Evolutionary conservation across 73 alveolate species (phyloP), one percentile per base, ranked within the genome.

Genomic region (Paramecium biaurelia): DNA sequence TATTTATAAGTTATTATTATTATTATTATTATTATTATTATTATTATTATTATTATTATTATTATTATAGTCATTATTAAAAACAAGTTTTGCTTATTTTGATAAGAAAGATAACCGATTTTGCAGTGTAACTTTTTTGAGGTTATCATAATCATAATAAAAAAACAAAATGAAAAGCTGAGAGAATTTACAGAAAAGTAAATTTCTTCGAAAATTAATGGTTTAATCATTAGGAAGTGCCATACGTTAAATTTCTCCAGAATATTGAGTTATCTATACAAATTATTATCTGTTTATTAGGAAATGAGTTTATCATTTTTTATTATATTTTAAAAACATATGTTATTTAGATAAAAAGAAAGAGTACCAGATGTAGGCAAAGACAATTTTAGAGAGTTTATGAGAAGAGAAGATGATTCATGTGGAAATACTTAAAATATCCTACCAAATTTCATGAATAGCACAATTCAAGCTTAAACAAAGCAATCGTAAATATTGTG

Each of bases 261-360:
- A 53, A 53, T 18, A n/a, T 53, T 53, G 34, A n/a, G 18, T 18
- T 53, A n/a, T 53, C 15, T 2, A 32, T 32, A 32, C 1, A 0
- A 38, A 38, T 0, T 38, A 38, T 38, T 53, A 11, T 18, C 32
- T 53, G 14, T 5, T 2, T 18, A 53, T 18, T 2, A 15, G 14
- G 30, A 15, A 53, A 53, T 18, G 12, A 53, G 30, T 47, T 53
- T 18, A 53, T 53, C 12, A 18, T 53, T n/a, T n/a, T 53, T 53
- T 53, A 53, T 14, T 53, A 53, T 53, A n/a, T 53, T 53, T 53
- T 4, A 45, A 45, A 53, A 18, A 53, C 14, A 47, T 47, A 70
- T 74, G 87, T 37, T 74, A 34, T 74, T 74, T 74, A 74, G 87
- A 74, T 74, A 74, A 74, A 74, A 74, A 38, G 87, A 74, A 20